phyloP scores from a whole-genome alignment of 345 rosid species.

The Aquilaria sinensis region DNA sequence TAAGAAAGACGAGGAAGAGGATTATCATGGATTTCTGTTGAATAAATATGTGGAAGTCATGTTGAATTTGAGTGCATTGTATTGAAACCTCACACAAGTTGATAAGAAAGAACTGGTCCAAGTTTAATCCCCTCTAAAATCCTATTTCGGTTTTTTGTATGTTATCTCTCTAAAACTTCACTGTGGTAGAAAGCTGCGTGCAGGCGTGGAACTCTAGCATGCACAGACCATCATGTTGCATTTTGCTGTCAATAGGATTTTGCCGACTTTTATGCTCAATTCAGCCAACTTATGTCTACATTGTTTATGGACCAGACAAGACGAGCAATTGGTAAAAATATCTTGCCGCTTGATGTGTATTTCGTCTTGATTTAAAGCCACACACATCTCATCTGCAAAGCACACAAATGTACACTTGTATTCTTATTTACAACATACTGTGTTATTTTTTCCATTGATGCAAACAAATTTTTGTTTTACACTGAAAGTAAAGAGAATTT shows the following conservation, averaged over 20 bases:
- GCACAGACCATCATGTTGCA: constrained; percentile 21
- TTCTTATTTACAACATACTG: neutral
- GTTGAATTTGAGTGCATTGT: neutral
- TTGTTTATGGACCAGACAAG: constrained; percentile 14
- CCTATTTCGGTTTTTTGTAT: neutral
- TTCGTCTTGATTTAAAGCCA: constrained; percentile 20
- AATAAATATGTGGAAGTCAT: neutral
- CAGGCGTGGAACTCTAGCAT: constrained; percentile 23
- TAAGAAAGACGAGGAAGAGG: constrained; percentile 3
- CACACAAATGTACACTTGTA: neutral
- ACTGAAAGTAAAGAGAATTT: neutral
- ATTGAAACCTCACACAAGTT: constrained; percentile 4
- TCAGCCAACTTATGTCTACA: constrained; percentile 1
- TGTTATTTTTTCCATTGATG: neutral
- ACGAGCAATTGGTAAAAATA: constrained; percentile 11
- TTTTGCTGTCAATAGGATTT: neutral
- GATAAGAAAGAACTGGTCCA: constrained; percentile 19
- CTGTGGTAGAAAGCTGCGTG: neutral
- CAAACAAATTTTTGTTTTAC: constrained; percentile 1
- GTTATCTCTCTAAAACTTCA: too few species aligned
- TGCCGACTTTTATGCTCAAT: neutral
- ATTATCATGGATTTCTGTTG: constrained; percentile 1
- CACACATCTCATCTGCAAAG: constrained; percentile 29
- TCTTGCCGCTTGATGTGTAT: constrained; percentile 24
- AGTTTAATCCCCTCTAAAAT: constrained; percentile 1